Base-by-base conservation (phyloP, 1,284 basidiomycete genomes). In the Microbotryomycetes sp. region DNA sequence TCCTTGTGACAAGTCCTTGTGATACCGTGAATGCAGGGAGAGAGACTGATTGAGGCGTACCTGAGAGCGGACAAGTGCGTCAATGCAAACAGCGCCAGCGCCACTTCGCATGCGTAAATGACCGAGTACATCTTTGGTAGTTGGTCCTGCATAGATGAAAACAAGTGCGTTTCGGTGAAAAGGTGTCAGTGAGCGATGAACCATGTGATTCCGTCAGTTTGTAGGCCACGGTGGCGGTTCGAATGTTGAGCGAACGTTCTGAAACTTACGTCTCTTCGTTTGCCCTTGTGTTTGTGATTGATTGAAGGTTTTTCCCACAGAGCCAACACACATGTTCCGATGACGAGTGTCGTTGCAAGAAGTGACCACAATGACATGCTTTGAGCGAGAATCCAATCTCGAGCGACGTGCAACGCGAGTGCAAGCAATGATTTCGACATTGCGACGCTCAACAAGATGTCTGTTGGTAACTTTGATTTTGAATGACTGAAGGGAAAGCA, bases 361-460 rank as follows among this genome's bases (percentile, higher is more conserved):
- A 65, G 26, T 9, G 59, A 58, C 51, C 59, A 62, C 3, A 61
- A 29, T 4, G 53, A 49, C 30, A 49, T 63, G 6, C 60, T 64
- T n/a, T 60, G 59, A 3, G 48, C 61, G 15, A 72, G 48, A 29
- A 70, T 29, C 70, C 70, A 71, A 51, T 71, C 69, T 36, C 61
- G 64, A 16, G 64, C 50, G 45, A 70, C 62, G 58, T 66, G 64
- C 36, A 69, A 63, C 16, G 69, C 45, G 23, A 72, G 62, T 3
- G 69, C 69, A 55, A 69, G 58, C 42, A 68, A 58, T n/a, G 65
- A 68, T 30, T 72, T 72, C 4, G 65, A 66, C 4, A 69, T 61
- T 22, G 68, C 56, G 54, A 65, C 49, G 4, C 59, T 61, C 55
- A 71, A 64, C 6, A 71, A 54, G 23, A 70, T 63, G 52, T 71